Percentiles rank a stretch among this genome's conserved stretches.
These are phyloP conservation scores for Daphne laureola DNA, from an alignment of 441 rosid genomes.

Conservation along the genomic window DNA sequence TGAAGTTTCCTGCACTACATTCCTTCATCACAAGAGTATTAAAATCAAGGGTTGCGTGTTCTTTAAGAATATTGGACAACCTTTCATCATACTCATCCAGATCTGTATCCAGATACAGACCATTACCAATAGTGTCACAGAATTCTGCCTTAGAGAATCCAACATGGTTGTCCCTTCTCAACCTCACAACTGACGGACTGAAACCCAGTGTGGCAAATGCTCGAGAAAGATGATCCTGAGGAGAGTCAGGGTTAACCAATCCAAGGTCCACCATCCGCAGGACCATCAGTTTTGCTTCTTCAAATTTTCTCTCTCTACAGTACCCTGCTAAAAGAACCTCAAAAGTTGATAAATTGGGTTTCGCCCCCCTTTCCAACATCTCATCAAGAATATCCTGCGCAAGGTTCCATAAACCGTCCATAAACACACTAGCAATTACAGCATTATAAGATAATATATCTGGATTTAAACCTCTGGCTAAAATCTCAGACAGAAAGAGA, in stretches of 20 bases:
- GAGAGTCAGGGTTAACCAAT: conserved; percentile 35
- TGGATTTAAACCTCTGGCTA: conserved; percentile 50
- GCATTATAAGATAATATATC: conserved; percentile 42
- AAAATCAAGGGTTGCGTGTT: conserved; percentile 49
- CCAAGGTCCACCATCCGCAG: conserved; percentile 43
- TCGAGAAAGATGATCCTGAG: conserved; percentile 51
- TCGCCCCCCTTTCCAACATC: conserved; percentile 37
- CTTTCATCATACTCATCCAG: conserved; percentile 49
- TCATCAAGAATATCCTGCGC: conserved; percentile 45
- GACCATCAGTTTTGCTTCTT: conserved; percentile 43
- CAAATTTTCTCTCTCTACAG: conserved; percentile 66
- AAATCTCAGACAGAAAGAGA: conserved; percentile 44
- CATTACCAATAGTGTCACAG: conserved; percentile 76
- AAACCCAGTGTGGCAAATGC: conserved; percentile 56
- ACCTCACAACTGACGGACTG: conserved; percentile 45
- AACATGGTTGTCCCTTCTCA: conserved; percentile 64
- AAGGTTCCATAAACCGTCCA: conserved; percentile 47
- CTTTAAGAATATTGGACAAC: conserved; percentile 37
- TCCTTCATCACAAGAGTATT: conserved; percentile 36
- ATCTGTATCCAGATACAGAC: conserved; percentile 68
- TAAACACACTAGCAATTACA: conserved; percentile 46
- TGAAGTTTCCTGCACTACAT: conserved; percentile 33
- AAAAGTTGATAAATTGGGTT: conserved; percentile 40
- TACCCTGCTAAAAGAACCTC: conserved; percentile 58
- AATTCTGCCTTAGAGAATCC: conserved; percentile 54